Conservation (phyloP, 208 protist genomes). For the Leishmania gerbilli region DNA sequence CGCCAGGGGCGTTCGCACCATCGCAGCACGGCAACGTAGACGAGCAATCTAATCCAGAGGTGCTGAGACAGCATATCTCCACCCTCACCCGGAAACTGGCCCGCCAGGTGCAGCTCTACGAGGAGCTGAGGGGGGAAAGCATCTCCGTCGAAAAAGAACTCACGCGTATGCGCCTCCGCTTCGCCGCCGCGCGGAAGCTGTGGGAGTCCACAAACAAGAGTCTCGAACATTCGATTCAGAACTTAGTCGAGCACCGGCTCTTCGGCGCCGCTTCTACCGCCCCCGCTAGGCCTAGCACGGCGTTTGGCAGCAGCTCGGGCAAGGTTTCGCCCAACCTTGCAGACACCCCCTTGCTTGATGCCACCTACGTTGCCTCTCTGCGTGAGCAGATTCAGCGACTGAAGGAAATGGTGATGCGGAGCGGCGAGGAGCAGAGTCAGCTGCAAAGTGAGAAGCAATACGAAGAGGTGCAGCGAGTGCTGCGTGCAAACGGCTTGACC, state of each 20-base stretch:
- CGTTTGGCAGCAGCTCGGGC: not conserved
- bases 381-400: slow-evolving; percentile 39
- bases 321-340: not conserved
- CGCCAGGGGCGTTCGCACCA: not conserved
- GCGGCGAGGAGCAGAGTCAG: slow-evolving; percentile 30
- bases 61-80: slow-evolving; percentile 21
- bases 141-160: slow-evolving; percentile 38
- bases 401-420: slow-evolving; percentile 37
- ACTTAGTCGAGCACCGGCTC: slow-evolving; percentile 29
- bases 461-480: slow-evolving; percentile 19
- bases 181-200: slow-evolving; percentile 34
- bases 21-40: not conserved
- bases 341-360: slow-evolving; percentile 2
- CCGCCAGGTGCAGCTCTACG: slow-evolving; percentile 23
- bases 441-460: slow-evolving; percentile 21
- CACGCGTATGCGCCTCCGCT: slow-evolving; percentile 22
- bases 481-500: slow-evolving; percentile 4
- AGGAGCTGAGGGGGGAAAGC: slow-evolving; percentile 40
- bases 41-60: slow-evolving; percentile 9
- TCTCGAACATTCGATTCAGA: slow-evolving; percentile 37
- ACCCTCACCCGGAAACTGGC: slow-evolving; percentile 18
- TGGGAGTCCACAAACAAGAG: slow-evolving; percentile 29
- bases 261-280: slow-evolving; percentile 1
- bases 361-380: slow-evolving; percentile 35
- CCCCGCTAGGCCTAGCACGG: not conserved